phyloP scores from a whole-genome alignment of 192 early-diverging fungal genomes.

The Phycomyces nitens region DNA sequence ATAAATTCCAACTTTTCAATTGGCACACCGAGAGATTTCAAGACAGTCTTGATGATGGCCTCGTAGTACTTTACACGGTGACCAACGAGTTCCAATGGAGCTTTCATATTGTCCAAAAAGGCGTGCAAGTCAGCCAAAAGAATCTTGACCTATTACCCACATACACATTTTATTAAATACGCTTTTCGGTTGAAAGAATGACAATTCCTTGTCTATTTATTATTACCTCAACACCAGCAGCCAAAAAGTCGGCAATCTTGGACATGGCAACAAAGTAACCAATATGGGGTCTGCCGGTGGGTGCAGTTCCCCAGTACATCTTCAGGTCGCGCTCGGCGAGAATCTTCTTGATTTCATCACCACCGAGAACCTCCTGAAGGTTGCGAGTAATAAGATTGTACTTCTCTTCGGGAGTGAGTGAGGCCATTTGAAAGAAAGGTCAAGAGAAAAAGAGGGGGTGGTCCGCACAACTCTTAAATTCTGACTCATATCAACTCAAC shows the following conservation, averaged over 20 bases:
- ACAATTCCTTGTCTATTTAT: too few species aligned
- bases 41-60: conserved; percentile 81
- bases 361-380: conserved; percentile 91
- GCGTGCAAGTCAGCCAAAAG: conserved; percentile 96
- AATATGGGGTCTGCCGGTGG: conserved; percentile 94
- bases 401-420: conserved; percentile 59
- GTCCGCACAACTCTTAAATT: not conserved
- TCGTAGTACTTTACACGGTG: conserved; percentile 93
- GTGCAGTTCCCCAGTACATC: conserved; percentile 97
- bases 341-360: conserved; percentile 78
- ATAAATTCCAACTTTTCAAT: conserved; percentile 92
- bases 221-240: conserved; percentile 81
- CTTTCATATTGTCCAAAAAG: conserved; percentile 98
- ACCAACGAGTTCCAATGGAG: conserved; percentile 86
- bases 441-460: conserved; percentile 11
- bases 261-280: conserved; percentile 98
- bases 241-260: conserved; percentile 95
- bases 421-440: conserved; percentile 23
- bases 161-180: conserved; percentile 11
- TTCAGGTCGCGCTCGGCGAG: conserved; percentile 86
- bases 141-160: conserved; percentile 64
- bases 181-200: too few species aligned
- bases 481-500: too few species aligned
- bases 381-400: conserved; percentile 87
- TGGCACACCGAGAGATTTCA: conserved; percentile 91